A percentile compares a stretch with the other conserved stretches of the same genome.
Evolutionary conservation across 805 yeast species (phyloP).

Genomic region (Ogataea pini): DNA sequence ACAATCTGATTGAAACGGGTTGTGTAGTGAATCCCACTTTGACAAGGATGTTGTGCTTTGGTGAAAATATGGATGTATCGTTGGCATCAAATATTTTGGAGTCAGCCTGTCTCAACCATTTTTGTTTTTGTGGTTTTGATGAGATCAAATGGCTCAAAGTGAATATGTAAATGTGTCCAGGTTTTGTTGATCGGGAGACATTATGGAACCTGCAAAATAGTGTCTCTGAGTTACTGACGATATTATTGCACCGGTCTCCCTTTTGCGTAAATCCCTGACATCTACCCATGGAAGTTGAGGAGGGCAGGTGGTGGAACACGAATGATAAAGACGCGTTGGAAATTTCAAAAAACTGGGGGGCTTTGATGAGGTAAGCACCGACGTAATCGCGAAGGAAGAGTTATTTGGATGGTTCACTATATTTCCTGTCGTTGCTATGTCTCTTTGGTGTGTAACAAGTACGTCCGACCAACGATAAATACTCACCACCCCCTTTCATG

Average conservation of each 20-base stretch:
- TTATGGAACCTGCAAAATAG: conserved; percentile 40
- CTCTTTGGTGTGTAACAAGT: too few species aligned
- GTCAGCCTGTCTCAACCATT: conserved; percentile 41
- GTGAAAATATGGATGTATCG: conserved; percentile 38
- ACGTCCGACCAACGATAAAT: too few species aligned
- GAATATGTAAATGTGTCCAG: conserved; percentile 52
- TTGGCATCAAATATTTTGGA: conserved; percentile 26
- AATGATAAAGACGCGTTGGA: not conserved
- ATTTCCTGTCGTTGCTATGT: too few species aligned
- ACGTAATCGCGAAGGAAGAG: too few species aligned
- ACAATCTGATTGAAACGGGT: conserved; percentile 41
- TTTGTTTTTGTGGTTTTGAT: conserved; percentile 28
- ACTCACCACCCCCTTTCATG: too few species aligned
- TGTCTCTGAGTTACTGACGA: conserved; percentile 16
- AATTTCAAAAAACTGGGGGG: not conserved
- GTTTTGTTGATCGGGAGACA: conserved; percentile 13
- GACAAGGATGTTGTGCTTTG: conserved; percentile 42
- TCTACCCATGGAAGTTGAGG: too few species aligned
- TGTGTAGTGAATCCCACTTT: conserved; percentile 58
- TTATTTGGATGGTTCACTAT: too few species aligned
- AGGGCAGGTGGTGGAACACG: too few species aligned
- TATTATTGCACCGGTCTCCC: conserved; percentile 42
- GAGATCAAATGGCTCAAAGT: conserved; percentile 44
- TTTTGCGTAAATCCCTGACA: conserved; percentile 45
- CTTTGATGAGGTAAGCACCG: conserved; percentile 2